These are phyloP conservation scores for Calocybe gambosa DNA, from an alignment of 1,284 basidiomycete genomes.

Conservation along the genomic window DNA sequence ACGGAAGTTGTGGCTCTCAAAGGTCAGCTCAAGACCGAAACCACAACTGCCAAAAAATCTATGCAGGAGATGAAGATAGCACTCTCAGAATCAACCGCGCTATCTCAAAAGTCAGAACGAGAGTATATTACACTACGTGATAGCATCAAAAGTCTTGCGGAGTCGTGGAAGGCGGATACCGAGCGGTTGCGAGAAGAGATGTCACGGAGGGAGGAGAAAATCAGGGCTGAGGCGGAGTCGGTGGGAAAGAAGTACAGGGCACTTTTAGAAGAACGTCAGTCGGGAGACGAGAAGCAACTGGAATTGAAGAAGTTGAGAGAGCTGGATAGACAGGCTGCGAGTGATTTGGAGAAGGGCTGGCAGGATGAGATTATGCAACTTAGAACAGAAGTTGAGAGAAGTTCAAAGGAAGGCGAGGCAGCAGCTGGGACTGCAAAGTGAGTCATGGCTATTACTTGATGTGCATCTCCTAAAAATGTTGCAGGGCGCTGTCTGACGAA, in stretches of 20 bases:
- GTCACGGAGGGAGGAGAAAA: slow-evolving; percentile 59
- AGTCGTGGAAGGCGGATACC: slow-evolving; percentile 64
- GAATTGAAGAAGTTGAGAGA: slow-evolving; percentile 41
- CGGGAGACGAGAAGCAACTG: slow-evolving; percentile 38
- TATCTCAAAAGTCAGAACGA: slow-evolving; percentile 73
- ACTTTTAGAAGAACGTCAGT: slow-evolving; percentile 54
- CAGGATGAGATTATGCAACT: slow-evolving; percentile 40
- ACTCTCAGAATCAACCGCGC: slow-evolving; percentile 62
- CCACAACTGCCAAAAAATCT: slow-evolving; percentile 62
- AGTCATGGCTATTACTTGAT: slow-evolving; percentile 21
- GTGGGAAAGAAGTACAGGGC: slow-evolving; percentile 59
- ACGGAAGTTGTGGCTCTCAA: slow-evolving; percentile 62
- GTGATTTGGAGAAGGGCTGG: slow-evolving; percentile 49
- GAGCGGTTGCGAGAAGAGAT: slow-evolving; percentile 65
- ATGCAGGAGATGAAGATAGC: slow-evolving; percentile 71
- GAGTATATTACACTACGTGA: slow-evolving; percentile 75
- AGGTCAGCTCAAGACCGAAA: slow-evolving; percentile 66
- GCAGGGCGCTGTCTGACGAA: slow-evolving; percentile 52
- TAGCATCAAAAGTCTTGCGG: slow-evolving; percentile 60
- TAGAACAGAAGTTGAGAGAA: slow-evolving; percentile 46
- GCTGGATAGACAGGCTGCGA: slow-evolving; percentile 37
- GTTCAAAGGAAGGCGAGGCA: slow-evolving; percentile 46
- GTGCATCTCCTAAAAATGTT: slow-evolving; percentile 5
- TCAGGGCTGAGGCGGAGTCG: slow-evolving; percentile 56
- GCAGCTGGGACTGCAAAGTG: slow-evolving; percentile 58